Evolutionary conservation across 768 basidiomycete species (phyloP), one percentile per base, ranked within the genome.

Genomic region (Lentinula edodes): DNA sequence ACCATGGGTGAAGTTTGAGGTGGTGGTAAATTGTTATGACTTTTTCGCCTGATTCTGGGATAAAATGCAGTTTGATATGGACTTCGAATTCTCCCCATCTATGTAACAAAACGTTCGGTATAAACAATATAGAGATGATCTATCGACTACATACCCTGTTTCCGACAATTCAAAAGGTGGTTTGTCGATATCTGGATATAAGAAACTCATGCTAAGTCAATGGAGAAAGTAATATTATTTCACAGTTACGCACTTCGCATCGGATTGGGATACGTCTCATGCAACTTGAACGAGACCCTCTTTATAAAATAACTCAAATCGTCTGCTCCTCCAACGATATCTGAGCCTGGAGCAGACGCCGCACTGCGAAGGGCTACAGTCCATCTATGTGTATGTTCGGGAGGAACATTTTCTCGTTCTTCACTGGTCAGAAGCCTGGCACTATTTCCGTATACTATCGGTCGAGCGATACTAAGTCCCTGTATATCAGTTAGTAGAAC

Each of bases 61-160:
- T 80, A 75, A 98, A 98, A 53, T 88, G 89, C 58, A 99, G 88
- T 56, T 91, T 85, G 64, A 99, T 95, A 68, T 89, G 86, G 64
- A 98, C 90, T 69, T 97, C 94, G 75, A 99, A 99, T 77, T 99
- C 97, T 66, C 97, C 97, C 97, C 97, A 99, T 52, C 91, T 93
- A 60, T 28, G 28, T 28, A 39, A 50, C 58, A 12, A 41, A 38
- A 15, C 15, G 52, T 35, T 36, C 28, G 43, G 9, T 20, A 45
- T 39, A 36, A 41, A 41, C 38, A 23, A 3, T 12, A 13, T 7
- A 7, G 38, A 46, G 38, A 23, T 52, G n/a, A 38, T 13, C 7
- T 23, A 38, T 9, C 10, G 51, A 35, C 0, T 6, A 71, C 81
- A 18, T 66, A 88, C 91, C 97, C 97, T 15, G 97, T 98, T 74